A percentile compares a stretch with the other conserved stretches of the same genome.
These are phyloP conservation scores for Cairneyella variabilis DNA, from an alignment of 495 filamentous ascomycete species.

Conservation along the genomic window DNA sequence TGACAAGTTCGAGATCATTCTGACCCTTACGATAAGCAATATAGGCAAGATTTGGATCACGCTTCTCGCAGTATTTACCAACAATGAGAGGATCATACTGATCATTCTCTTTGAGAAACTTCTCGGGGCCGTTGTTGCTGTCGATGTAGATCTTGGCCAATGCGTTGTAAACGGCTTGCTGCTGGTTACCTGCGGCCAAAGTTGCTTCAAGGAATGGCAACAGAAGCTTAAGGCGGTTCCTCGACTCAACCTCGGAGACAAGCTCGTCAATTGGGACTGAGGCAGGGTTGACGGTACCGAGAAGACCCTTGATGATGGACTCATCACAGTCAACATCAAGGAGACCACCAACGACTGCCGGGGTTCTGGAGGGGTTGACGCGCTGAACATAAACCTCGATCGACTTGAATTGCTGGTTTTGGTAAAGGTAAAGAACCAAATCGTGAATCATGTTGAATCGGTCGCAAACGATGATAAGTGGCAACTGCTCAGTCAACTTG, in stretches of 20 bases:
- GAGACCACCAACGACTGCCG: constrained; percentile 91
- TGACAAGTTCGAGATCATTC: constrained; percentile 96
- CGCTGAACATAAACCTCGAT: constrained; percentile 99
- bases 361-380: constrained; percentile 90
- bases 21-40: constrained; percentile 96
- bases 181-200: constrained; percentile 85
- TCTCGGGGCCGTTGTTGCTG: constrained; percentile 98
- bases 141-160: constrained; percentile 99
- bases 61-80: constrained; percentile 98
- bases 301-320: constrained; percentile 86
- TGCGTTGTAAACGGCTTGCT: constrained; percentile 97
- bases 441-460: constrained; percentile 99
- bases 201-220: constrained; percentile 96
- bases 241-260: constrained; percentile 88
- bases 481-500: constrained; percentile 84
- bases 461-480: constrained; percentile 97
- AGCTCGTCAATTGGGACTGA: constrained; percentile 95
- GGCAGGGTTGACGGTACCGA: constrained; percentile 79
- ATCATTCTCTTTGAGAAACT: constrained; percentile 97
- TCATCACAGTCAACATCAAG: constrained; percentile 98
- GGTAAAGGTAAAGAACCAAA: constrained; percentile 93
- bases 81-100: constrained; percentile 90
- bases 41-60: constrained; percentile 94
- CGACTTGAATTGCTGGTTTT: constrained; percentile 99
- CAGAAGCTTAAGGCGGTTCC: constrained; percentile 93